Evolutionary conservation across 176 grass and related monocot genomes (phyloP), one percentile per base, ranked within the genome.

Genomic region (Rhynchospora breviuscula): DNA sequence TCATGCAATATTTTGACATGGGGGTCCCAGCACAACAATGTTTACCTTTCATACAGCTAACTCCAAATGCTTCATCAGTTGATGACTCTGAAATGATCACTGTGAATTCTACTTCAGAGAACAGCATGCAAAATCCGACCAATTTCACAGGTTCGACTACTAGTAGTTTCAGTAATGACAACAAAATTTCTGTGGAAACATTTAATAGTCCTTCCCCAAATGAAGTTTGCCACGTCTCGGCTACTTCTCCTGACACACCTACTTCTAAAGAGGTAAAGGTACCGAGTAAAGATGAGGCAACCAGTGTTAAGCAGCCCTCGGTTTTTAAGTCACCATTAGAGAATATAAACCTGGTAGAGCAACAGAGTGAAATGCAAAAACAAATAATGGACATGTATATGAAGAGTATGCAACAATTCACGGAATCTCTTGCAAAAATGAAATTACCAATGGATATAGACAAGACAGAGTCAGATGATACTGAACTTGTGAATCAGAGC

Each of bases 341-440:
- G 9, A 83, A 81, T 71, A 85, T 90, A 18, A 88, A 91, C 76
- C 72, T 92, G 67, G 89, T 88, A 60, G 87, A 87, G 22, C 90
- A 98, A 86, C 90, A 92, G 73, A 90, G 71, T 84, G 90, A 85
- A 65, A 98, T 94, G 92, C 95, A 98, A 91, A 86, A 91, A 25
- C 95, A 94, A 87, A 98, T 98, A 84, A 87, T 98, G 82, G 90
- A 98, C 77, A 94, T 98, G 95, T 98, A 98, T 79, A 51, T 94
- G 18, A 84, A 94, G 82, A 98, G 95, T 86, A 94, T 98, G 95
- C 95, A 94, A 69, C 95, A 98, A 78, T 98, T 94, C 73, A 93
- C 88, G 12, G 92, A 93, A 13, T 94, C 95, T 11, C 73, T 98
- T 54, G 65, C 84, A 59, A 92, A 85, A 62, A 91, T 94, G 92